These are phyloP conservation scores for Jacaranda mimosifolia DNA, from an alignment of 257 asterid genomes.

Conservation along the genomic window DNA sequence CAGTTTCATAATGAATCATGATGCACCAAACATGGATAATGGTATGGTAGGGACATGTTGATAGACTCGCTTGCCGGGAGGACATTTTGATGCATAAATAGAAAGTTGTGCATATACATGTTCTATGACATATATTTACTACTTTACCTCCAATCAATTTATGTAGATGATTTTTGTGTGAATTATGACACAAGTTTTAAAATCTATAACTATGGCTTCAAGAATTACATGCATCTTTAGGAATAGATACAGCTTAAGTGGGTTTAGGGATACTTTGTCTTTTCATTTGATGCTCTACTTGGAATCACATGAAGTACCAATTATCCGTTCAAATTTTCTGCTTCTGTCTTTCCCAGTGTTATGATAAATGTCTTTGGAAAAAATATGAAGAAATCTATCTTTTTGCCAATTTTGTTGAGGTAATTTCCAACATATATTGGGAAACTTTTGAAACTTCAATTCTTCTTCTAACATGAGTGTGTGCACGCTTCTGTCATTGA, in stretches of 20 bases:
- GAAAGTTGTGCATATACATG: not conserved
- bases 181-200: not conserved
- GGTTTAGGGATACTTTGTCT: no score
- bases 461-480: not conserved
- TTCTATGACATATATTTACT: not conserved
- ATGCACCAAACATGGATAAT: not conserved
- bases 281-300: no score
- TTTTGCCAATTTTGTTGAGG: not conserved
- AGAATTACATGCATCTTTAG: not conserved
- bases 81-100: not conserved
- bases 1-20: constrained; percentile 1
- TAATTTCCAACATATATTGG: not conserved
- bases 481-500: not conserved
- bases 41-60: not conserved
- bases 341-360: not conserved
- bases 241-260: no score
- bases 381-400: not conserved
- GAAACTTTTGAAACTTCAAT: not conserved
- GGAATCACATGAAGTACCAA: constrained; percentile 2
- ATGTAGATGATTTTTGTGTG: not conserved
- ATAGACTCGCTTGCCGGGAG: not conserved
- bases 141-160: not conserved
- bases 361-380: not conserved
- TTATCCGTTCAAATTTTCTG: not conserved
- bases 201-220: not conserved